Percentiles rank a stretch among this genome's conserved stretches.
phyloP scores from a whole-genome alignment of 1,284 basidiomycete genomes.

The Cerioporus squamosus region DNA sequence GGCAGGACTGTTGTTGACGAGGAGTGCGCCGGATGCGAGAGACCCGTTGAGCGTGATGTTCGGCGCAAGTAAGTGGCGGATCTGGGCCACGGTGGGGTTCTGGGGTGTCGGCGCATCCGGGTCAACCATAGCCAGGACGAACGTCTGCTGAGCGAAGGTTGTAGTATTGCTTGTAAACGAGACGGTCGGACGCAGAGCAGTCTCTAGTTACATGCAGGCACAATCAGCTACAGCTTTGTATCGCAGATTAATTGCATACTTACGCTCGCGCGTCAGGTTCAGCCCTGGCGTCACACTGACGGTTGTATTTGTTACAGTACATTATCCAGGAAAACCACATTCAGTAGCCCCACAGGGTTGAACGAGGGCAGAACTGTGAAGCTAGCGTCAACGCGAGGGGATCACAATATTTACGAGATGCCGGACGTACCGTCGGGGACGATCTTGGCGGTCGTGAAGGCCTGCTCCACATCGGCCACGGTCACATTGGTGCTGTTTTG shows the following conservation, averaged over 20 bases:
- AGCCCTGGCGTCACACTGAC: conserved; percentile 42
- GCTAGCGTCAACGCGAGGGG: neutral
- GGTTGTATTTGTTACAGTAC: conserved; percentile 31
- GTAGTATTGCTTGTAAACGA: conserved; percentile 37
- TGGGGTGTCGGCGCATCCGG: conserved; percentile 55
- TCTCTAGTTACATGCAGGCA: conserved; percentile 35
- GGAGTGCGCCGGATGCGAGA: conserved; percentile 20
- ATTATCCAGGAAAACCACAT: conserved; percentile 43
- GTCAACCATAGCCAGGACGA: conserved; percentile 51
- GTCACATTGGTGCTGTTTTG: conserved; percentile 27
- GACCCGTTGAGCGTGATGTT: conserved; percentile 40
- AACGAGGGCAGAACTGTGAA: conserved; percentile 42
- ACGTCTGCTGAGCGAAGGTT: conserved; percentile 35
- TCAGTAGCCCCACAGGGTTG: conserved; percentile 39
- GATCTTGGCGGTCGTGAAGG: conserved; percentile 44
- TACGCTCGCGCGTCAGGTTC: conserved; percentile 46
- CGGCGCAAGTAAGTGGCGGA: conserved; percentile 49
- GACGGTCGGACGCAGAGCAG: conserved; percentile 41
- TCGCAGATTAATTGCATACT: conserved; percentile 21
- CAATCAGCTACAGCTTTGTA: neutral
- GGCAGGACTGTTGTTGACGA: conserved; percentile 46
- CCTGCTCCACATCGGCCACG: conserved; percentile 39
- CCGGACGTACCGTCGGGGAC: conserved; percentile 40
- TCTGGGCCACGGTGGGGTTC: conserved; percentile 42
- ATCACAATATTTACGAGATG: neutral